Conservation (phyloP, 129 eudicot species). For the Logfia minima region DNA sequence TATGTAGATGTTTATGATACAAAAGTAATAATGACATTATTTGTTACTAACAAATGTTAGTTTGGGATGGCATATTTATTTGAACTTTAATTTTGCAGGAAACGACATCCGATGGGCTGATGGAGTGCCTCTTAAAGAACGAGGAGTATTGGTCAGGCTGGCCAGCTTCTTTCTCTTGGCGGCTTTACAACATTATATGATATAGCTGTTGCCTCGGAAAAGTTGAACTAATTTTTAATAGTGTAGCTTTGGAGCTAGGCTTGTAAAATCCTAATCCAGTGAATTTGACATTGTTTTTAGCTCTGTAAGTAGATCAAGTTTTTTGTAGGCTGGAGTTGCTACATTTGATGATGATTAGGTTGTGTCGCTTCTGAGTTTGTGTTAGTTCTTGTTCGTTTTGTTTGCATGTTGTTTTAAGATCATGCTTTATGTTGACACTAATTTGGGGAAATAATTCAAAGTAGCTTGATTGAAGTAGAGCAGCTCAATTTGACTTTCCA, state of each 20-base stretch:
- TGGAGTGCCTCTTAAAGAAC: conserved; percentile 1
- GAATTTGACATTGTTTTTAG: conserved; percentile 20
- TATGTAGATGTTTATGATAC: neutral
- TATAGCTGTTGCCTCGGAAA: conserved; percentile 27
- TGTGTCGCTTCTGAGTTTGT: neutral
- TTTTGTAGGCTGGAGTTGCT: neutral
- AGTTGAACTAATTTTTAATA: conserved; percentile 16
- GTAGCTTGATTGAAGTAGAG: neutral
- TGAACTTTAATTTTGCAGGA: conserved; percentile 46
- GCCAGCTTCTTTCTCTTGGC: conserved; percentile 31
- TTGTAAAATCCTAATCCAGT: conserved; percentile 17
- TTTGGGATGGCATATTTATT: neutral
- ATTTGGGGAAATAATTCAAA: no score
- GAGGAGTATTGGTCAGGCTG: conserved; percentile 18
- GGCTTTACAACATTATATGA: conserved; percentile 28
- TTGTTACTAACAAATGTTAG: neutral
- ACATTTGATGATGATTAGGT: conserved; percentile 9
- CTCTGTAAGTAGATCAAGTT: conserved; percentile 27
- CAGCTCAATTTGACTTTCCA: neutral
- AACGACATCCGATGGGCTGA: conserved; percentile 76
- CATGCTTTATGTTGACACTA: neutral
- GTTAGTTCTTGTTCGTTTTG: neutral
- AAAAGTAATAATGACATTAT: neutral
- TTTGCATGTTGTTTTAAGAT: neutral
- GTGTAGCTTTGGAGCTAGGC: conserved; percentile 14